phyloP scores from a whole-genome alignment of 1,139 yeast genomes.

The Geotrichum bryndzae region DNA sequence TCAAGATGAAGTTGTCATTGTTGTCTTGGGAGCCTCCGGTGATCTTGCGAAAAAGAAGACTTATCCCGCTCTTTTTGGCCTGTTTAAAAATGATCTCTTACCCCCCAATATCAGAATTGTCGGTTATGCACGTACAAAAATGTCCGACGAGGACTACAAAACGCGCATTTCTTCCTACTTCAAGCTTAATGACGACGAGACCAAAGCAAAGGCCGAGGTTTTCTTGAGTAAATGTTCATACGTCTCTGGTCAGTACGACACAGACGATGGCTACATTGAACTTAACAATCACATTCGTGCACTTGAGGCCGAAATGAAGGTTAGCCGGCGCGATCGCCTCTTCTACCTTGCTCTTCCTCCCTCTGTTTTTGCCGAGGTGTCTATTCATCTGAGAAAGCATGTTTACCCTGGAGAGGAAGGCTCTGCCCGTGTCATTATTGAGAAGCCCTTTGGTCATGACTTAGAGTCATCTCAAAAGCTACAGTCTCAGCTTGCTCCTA shows the following conservation, averaged over 20 bases:
- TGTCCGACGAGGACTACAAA: conserved; percentile 61
- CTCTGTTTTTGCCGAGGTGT: conserved; percentile 76
- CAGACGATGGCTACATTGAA: conserved; percentile 60
- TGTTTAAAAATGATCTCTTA: conserved; percentile 70
- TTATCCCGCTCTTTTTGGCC: conserved; percentile 12
- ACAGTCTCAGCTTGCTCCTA: conserved; percentile 71
- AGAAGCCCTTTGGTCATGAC: conserved; percentile 97
- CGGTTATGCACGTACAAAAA: conserved; percentile 86
- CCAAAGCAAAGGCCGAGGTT: conserved; percentile 46
- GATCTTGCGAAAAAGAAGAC: conserved; percentile 97
- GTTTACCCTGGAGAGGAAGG: conserved; percentile 62
- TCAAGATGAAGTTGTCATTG: conserved; percentile 38
- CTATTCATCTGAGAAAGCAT: conserved; percentile 60
- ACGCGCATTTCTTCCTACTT: conserved; percentile 60
- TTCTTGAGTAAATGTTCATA: conserved; percentile 65
- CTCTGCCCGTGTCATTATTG: conserved; percentile 76
- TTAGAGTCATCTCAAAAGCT: conserved; percentile 68
- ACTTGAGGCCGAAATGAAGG: conserved; percentile 47
- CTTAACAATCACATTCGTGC: conserved; percentile 51
- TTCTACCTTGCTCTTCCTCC: conserved; percentile 96
- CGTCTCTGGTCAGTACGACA: conserved; percentile 73
- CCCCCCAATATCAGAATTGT: conserved; percentile 66
- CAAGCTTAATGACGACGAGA: conserved; percentile 48
- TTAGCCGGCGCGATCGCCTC: conserved; percentile 49
- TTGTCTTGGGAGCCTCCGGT: conserved; percentile 95